phyloP scores from a whole-genome alignment of 306 rosid genomes.

The Gastrolobium bilobum region DNA sequence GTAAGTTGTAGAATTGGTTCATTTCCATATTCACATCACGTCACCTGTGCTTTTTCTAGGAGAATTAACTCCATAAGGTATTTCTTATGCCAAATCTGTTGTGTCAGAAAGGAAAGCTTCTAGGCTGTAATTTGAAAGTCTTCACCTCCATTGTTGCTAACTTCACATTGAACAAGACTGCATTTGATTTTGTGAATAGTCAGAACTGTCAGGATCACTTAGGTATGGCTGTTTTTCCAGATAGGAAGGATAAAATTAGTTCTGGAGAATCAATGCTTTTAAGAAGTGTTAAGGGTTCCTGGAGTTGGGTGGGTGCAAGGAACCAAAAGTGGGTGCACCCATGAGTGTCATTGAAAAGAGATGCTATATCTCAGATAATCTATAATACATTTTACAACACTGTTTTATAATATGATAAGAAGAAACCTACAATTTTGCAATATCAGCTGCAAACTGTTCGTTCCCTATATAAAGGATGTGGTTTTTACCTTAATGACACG shows the following conservation, averaged over 20 bases:
- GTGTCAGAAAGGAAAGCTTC: conserved; percentile 8
- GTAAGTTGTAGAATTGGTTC: background rate
- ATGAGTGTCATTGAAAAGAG: background rate
- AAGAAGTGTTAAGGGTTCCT: background rate
- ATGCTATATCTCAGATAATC: background rate
- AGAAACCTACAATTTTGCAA: background rate
- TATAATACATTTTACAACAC: background rate
- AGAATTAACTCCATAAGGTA: background rate
- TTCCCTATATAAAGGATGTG: conserved; percentile 17
- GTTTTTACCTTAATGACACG: background rate
- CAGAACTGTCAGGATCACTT: conserved; percentile 12
- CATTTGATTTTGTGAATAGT: background rate
- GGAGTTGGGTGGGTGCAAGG: background rate
- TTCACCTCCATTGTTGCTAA: background rate
- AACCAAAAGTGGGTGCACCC: background rate
- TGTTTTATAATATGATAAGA: background rate
- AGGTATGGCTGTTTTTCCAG: background rate
- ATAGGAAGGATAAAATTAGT: background rate
- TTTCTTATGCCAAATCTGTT: conserved; percentile 18
- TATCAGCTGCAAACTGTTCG: background rate
- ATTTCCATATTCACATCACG: background rate
- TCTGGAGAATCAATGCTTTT: conserved; percentile 14
- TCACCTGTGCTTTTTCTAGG: background rate
- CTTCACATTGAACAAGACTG: conserved; percentile 3
- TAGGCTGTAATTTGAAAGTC: background rate